Evolutionary conservation across 805 yeast species (phyloP), one percentile per base, ranked within the genome.

Genomic region (Groenewaldozyma tartarivorans): DNA sequence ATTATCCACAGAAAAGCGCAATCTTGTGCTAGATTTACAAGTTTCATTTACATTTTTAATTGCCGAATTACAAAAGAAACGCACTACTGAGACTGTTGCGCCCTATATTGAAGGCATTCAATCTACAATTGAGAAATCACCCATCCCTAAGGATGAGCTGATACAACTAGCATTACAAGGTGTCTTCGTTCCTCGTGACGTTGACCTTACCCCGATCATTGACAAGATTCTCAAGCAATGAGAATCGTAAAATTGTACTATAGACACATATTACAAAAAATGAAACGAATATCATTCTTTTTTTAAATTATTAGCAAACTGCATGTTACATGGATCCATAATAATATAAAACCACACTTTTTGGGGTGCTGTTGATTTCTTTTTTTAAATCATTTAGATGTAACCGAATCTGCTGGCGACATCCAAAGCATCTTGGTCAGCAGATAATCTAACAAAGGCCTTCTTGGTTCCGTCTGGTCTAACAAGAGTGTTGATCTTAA

Each of bases 391-490:
- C 32, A 38, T 39, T 83, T 78, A 90, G 72, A 90, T 81, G 94
- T 87, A 88, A 75, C 98, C 98, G 68, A 90, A 92, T 77, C 92
- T 86, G 95, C 88, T 88, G 69, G 98, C 98, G 71, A 92, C 87
- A 71, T 92, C 98, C 69, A 92, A 83, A 71, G 97, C 97, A 75
- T 92, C 98, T 79, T 80, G 83, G 74, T 92, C 98, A 69, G 95
- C 90, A 66, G 97, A 86, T 70, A 92, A 83, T 78, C 94, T 86
- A 68, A 92, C 90, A 80, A 82, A 92, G 68, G 98, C 98, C 81
- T 92, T 92, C 86, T 92, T 92, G 77, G 96, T 83, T 72, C 98
- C 98, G 73, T 92, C 88, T 69, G 98, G 96, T 77, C 95, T 86
- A 66, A 92, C 74, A 70, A 92, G 78, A 60, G 98, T 92, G 90